These are phyloP conservation scores for Orbilia quercus DNA, from an alignment of 2,329 filamentous ascomycete genomes.

Conservation along the genomic window DNA sequence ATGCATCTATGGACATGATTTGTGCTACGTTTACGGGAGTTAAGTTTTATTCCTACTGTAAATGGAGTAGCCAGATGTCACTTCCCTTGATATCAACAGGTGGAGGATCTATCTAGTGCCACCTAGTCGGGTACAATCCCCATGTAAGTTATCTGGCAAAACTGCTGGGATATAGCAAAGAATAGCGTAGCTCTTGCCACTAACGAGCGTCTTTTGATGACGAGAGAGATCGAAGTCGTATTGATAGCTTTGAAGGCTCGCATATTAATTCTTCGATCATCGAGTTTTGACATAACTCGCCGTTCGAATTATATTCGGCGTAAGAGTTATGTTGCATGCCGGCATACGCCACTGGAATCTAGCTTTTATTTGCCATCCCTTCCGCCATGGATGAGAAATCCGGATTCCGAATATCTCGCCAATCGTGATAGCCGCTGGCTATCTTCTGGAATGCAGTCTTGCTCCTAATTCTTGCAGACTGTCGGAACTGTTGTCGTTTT, in stretches of 20 bases:
- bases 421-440: constrained; percentile 15
- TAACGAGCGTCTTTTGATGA: no score
- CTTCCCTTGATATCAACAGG: neutral
- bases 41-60: constrained; percentile 6
- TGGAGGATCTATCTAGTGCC: constrained; percentile 47
- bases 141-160: constrained; percentile 4
- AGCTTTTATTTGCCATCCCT: no score
- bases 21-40: constrained; percentile 25
- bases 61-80: constrained; percentile 14
- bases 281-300: constrained; percentile 1
- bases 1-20: constrained; percentile 47
- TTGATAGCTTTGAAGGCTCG: neutral
- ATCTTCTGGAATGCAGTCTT: neutral
- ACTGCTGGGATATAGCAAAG: neutral
- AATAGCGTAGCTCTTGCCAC: neutral
- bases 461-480: constrained; percentile 11
- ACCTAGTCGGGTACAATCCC: constrained; percentile 7
- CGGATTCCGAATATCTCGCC: constrained; percentile 18
- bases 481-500: constrained; percentile 30
- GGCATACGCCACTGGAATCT: constrained; percentile 4
- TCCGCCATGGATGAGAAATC: constrained; percentile 14
- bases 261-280: neutral
- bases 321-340: no score
- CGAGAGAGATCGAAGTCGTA: neutral
- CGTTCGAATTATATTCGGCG: neutral